Evolutionary conservation across 73 alveolate genomes (phyloP).

Genomic region (Paramecium biaurelia): DNA sequence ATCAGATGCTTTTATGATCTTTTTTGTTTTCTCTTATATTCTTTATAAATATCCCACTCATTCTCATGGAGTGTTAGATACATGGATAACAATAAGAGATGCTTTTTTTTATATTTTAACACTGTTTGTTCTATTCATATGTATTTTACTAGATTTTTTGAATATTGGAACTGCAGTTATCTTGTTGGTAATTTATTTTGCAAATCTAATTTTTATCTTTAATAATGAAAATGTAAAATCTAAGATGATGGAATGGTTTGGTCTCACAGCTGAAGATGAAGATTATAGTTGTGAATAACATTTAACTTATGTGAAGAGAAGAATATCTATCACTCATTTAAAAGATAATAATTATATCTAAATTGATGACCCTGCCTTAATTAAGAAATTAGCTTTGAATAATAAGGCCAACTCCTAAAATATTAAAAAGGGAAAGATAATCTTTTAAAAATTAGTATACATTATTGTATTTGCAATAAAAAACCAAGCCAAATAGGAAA

Average conservation of each 20-base stretch:
- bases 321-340: neutral
- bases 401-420: no score
- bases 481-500: no score
- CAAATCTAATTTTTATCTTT: neutral
- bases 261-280: neutral
- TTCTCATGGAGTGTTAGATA: neutral
- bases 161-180: neutral
- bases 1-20: neutral
- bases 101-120: neutral
- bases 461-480: no score
- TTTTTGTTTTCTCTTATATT: neutral
- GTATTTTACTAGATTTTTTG: neutral
- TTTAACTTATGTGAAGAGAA: slow-evolving; percentile 12
- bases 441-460: no score
- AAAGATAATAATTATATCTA: neutral
- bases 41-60: neutral
- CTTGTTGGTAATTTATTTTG: neutral
- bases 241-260: slow-evolving; percentile 4
- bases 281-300: neutral
- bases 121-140: neutral
- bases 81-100: neutral
- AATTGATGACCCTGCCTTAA: neutral
- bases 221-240: neutral
- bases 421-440: no score
- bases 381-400: neutral